phyloP scores from a whole-genome alignment of 495 filamentous ascomycete species.

The Chaetomidium leptoderma region DNA sequence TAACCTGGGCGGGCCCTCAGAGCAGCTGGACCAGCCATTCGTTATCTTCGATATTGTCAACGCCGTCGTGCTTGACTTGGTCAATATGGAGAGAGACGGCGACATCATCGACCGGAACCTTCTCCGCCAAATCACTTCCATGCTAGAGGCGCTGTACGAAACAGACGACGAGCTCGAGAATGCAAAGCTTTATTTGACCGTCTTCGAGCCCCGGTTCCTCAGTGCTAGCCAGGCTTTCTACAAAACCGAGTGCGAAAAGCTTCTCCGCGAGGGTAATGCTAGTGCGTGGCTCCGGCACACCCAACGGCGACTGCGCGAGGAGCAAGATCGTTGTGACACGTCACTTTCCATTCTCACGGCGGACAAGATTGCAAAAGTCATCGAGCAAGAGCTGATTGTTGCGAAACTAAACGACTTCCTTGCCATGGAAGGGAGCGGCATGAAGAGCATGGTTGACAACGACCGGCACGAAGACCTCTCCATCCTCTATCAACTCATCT shows the following conservation, averaged over 20 bases:
- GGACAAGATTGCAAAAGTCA: conserved; percentile 67
- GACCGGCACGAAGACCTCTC: conserved; percentile 70
- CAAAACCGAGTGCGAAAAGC: conserved; percentile 59
- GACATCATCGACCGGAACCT: conserved; percentile 82
- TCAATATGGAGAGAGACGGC: conserved; percentile 85
- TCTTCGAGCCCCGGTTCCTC: conserved; percentile 78
- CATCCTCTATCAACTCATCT: conserved; percentile 71
- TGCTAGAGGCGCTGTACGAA: conserved; percentile 89
- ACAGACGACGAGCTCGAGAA: conserved; percentile 66
- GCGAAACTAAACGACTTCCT: conserved; percentile 77
- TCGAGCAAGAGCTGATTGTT: conserved; percentile 75
- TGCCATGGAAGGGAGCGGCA: conserved; percentile 74
- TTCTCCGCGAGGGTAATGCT: conserved; percentile 75
- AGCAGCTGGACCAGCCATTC: conserved; percentile 31
- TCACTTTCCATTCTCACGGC: conserved; percentile 67
- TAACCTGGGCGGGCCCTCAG: conserved; percentile 35
- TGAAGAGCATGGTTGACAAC: conserved; percentile 87
- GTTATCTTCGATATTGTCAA: conserved; percentile 66
- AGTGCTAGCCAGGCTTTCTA: conserved; percentile 70
- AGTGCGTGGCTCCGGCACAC: conserved; percentile 79
- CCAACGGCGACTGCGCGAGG: conserved; percentile 68
- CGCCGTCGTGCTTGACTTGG: conserved; percentile 80
- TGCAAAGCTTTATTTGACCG: conserved; percentile 75
- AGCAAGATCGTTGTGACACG: conserved; percentile 73
- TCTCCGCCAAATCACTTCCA: conserved; percentile 77